Percentiles rank a stretch among this genome's conserved stretches.
phyloP scores from a whole-genome alignment of 306 rosid genomes.

The Alnus rubra region DNA sequence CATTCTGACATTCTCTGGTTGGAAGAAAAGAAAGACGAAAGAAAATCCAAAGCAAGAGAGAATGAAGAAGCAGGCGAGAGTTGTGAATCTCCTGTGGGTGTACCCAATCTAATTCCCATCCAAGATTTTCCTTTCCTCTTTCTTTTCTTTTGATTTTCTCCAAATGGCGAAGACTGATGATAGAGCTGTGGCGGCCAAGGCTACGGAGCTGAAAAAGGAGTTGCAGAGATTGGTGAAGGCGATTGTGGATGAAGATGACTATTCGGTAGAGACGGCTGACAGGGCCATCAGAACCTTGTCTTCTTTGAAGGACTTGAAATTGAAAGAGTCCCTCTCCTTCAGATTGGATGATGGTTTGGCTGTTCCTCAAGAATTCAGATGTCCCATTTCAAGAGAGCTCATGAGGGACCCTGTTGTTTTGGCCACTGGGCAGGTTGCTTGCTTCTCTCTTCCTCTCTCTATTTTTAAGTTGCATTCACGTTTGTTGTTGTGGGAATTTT shows the following conservation, averaged over 20 bases:
- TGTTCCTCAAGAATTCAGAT: slow-evolving; percentile 58
- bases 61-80: too few species aligned
- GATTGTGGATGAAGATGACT: slow-evolving; percentile 54
- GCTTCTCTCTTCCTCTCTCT: background rate
- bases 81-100: too few species aligned
- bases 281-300: slow-evolving; percentile 54
- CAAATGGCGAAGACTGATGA: slow-evolving; percentile 44
- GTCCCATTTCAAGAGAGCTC: slow-evolving; percentile 74
- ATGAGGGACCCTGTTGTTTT: slow-evolving; percentile 81
- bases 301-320: slow-evolving; percentile 46
- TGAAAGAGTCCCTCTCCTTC: slow-evolving; percentile 14
- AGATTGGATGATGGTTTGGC: slow-evolving; percentile 22
- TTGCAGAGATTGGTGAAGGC: slow-evolving; percentile 41
- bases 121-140: background rate
- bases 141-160: background rate
- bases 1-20: too few species aligned
- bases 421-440: slow-evolving; percentile 68
- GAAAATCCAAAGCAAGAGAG: too few species aligned
- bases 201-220: slow-evolving; percentile 50
- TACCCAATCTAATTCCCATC: background rate
- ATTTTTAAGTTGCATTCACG: background rate
- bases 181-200: background rate
- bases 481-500: background rate
- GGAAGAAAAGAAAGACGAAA: too few species aligned
- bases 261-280: slow-evolving; percentile 26